Evolutionary conservation across 1,139 yeast genomes (phyloP), one percentile per base, ranked within the genome.

Genomic region (Zygosaccharomyces sapae): DNA sequence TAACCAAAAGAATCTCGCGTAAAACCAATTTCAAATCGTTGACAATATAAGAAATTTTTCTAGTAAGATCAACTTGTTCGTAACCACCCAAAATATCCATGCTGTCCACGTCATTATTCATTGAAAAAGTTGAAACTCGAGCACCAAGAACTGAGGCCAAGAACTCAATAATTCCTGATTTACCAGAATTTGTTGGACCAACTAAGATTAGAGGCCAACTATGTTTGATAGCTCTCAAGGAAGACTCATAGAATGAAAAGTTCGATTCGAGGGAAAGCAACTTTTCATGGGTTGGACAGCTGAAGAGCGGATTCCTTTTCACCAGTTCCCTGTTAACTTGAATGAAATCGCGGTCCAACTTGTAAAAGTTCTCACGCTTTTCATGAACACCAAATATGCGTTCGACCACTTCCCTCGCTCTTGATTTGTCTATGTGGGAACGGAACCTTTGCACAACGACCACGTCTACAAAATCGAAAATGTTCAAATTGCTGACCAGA

Each of bases 21-120:
- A 81, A 60, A 3, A 66, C 44, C 0, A 55, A 62, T 2, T 59
- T 56, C 10, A 80, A 61, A 7, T 68, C 68, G 1, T 60, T 58
- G 2, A 74, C 62, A 18, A 81, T 56, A 18, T 70, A 65, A 1
- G 79, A 67, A 3, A 82, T 68, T 33, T 78, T 76, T 60, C 92
- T 72, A 0, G 80, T 75, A 48, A 77, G 65, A 64, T 92, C 98
- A 5, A 89, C 89, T 65, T 94, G 98, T 59, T 94, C 98, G 61
- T 86, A 94, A 3, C 97, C 97, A 62, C 99, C 99, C 40, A 94
- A 73, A 47, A 94, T 80, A 72, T 94, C 99, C 85, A 89, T 88
- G 54, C 96, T 86, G 61, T 94, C 99, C 42, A 92, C 82, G 58
- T 94, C 98, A 59, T 87, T 86, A 62, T 89, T 94, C 94, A 94